Evolutionary conservation across 306 rosid species (phyloP), one percentile per base, ranked within the genome.

Genomic region (Inga oerstediana): DNA sequence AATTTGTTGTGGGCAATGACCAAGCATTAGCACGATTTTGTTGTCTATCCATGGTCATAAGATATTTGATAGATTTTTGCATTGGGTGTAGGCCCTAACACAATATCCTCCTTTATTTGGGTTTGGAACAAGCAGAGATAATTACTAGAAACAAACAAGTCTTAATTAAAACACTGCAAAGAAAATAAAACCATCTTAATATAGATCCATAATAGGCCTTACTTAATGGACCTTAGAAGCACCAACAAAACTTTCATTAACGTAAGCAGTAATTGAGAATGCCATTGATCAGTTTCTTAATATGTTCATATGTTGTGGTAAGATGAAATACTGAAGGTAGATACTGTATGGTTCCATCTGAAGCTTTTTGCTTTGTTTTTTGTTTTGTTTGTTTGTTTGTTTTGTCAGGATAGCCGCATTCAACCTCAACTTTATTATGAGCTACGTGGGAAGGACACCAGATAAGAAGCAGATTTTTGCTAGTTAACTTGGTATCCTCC

Each of bases 171-270:
- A 58, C 6, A 59, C 30, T 13, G 22, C 32, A 59, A 59, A 32
- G 34, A 3, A 8, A 59, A 22, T n/a, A 2, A 22, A 59, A 59
- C 22, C 61, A 59, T n/a, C 66, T 10, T 8, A 59, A 9, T 22
- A 10, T 59, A 9, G 13, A 59, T 59, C 34, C 32, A 59, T 24
- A 24, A 7, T 75, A 96, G 99, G 91, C 99, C 99, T 80, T 96
- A 96, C 86, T 20, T 96, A 77, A 96, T 93, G 99, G 99, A 96
- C 83, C 98, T 93, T 4, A 98, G 99, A 88, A 96, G 99, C 93
- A 96, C 99, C 78, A 96, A 96, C 87, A 96, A 96, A 89, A 93
- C 99, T 69, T 92, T 87, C 44, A 32, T 96, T 72, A 96, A 96
- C 80, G 98, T 92, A 87, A 91, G 98, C 87, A 78, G 19, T 81